Percentiles rank a stretch among this genome's conserved stretches.
Evolutionary conservation across 192 early-diverging fungal genomes (phyloP).

Genomic region (Chytriomyces confervae): DNA sequence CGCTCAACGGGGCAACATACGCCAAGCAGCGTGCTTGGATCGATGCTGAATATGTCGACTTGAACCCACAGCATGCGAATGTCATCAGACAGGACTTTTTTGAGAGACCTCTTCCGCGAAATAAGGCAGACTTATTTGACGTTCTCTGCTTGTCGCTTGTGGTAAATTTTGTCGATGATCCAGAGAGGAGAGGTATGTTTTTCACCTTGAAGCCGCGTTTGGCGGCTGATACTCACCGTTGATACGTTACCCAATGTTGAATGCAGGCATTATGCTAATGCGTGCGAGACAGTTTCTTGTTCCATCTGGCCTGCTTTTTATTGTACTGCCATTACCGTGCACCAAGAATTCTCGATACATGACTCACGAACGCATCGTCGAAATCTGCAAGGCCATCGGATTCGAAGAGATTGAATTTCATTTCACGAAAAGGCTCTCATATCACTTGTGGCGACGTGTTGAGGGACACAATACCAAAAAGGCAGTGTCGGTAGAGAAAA

Average conservation of each 20-base stretch:
- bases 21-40: conserved; percentile 70
- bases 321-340: conserved; percentile 85
- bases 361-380: conserved; percentile 71
- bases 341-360: conserved; percentile 85
- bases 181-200: conserved; percentile 61
- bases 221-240: neutral
- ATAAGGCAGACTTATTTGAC: conserved; percentile 64
- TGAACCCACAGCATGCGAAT: conserved; percentile 78
- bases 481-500: conserved; percentile 54
- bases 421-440: conserved; percentile 77
- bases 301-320: conserved; percentile 66
- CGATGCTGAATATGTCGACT: conserved; percentile 77
- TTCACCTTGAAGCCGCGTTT: neutral
- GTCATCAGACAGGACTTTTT: conserved; percentile 87
- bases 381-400: conserved; percentile 69
- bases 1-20: conserved; percentile 79
- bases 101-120: conserved; percentile 59
- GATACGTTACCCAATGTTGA: neutral
- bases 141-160: conserved; percentile 83
- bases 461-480: conserved; percentile 13
- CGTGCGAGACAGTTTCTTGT: conserved; percentile 56
- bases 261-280: conserved; percentile 65
- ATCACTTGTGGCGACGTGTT: conserved; percentile 68
- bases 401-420: conserved; percentile 67
- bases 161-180: conserved; percentile 88